phyloP scores from a whole-genome alignment of 2,329 filamentous ascomycete species.

The Talaromyces sp. region DNA sequence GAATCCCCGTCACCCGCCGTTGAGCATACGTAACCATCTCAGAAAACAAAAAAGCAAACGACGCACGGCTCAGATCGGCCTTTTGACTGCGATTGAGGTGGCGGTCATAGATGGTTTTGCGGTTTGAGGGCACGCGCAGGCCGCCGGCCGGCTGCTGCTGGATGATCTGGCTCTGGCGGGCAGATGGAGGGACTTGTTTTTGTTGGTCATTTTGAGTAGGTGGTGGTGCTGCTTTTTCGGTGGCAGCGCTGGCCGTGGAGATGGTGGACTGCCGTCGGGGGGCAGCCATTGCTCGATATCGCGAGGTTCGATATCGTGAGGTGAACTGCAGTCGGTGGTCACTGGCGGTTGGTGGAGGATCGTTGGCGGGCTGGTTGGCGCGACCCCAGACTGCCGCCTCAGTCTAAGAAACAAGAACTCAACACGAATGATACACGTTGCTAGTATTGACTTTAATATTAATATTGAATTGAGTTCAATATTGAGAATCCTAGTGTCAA shows the following conservation, averaged over 20 bases:
- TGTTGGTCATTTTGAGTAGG: constrained; percentile 13
- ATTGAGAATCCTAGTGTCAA: too few relatives aligned
- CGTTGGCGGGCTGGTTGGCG: not conserved
- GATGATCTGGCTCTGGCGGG: constrained; percentile 44
- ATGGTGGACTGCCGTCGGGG: constrained; percentile 15
- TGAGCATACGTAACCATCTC: constrained; percentile 98
- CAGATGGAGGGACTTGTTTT: constrained; percentile 18
- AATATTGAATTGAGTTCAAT: too few relatives aligned
- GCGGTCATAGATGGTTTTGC: constrained; percentile 97
- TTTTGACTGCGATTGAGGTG: constrained; percentile 86
- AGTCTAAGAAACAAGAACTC: not conserved
- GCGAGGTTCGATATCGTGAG: not conserved
- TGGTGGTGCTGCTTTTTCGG: constrained; percentile 6
- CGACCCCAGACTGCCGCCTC: not conserved
- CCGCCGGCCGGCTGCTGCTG: constrained; percentile 42
- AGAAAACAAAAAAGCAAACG: constrained; percentile 92
- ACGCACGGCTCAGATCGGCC: constrained; percentile 82
- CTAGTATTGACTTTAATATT: too few relatives aligned
- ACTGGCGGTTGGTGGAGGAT: not conserved
- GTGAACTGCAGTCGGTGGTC: not conserved
- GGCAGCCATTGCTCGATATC: constrained; percentile 11
- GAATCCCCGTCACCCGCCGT: constrained; percentile 80
- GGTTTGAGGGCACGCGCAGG: constrained; percentile 82
- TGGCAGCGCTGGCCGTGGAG: constrained; percentile 19
- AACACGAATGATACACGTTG: too few relatives aligned